Evolutionary conservation across 768 basidiomycete species (phyloP), one percentile per base, ranked within the genome.

Genomic region (Strobilomyces confusus): DNA sequence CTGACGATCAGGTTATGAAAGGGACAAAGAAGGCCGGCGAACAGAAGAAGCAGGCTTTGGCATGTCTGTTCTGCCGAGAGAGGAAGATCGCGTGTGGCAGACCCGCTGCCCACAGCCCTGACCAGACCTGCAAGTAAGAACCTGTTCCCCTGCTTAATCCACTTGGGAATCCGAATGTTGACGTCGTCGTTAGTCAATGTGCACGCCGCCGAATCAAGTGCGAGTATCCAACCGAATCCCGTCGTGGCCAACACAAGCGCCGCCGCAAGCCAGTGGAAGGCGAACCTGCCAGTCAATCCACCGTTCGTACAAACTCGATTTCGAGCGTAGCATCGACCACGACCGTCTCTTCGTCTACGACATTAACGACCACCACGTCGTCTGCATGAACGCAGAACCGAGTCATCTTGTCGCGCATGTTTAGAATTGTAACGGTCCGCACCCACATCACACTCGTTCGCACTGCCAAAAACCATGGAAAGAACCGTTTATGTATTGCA

Each of bases 21-120:
- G 60, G 55, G 40, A n/a, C 55, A 29, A 71, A 70, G 68, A 71
- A 66, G 61, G 57, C 62, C 42, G 68, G 70, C 20, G 68, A 69
- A 32, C 69, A 75, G 64, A 73, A 74, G 66, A 76, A 77, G 65
- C 76, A 77, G 51, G 73, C 72, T 50, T 68, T 78, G 51, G 75
- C 75, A 51, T 79, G 77, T 53, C 62, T 74, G 48, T 79, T 79
- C 66, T 79, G 77, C 56, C 68, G 77, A 54, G 75, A 77, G 66
- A 66, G 77, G 55, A 79, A 79, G 65, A 79, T 79, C 59, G 76
- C 76, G 22, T 79, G 77, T 58, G 77, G 77, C 29, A 66, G 75
- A 15, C 76, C 76, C 15, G 57, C 69, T 50, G 69, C 72, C 25
- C 69, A 70, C 19, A 68, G 56, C 56, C 59, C 63, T 51, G 72